Percentiles rank a stretch among this genome's conserved stretches.
Evolutionary conservation across 2,329 filamentous ascomycete species (phyloP).

Genomic region (Diaporthe capsici): DNA sequence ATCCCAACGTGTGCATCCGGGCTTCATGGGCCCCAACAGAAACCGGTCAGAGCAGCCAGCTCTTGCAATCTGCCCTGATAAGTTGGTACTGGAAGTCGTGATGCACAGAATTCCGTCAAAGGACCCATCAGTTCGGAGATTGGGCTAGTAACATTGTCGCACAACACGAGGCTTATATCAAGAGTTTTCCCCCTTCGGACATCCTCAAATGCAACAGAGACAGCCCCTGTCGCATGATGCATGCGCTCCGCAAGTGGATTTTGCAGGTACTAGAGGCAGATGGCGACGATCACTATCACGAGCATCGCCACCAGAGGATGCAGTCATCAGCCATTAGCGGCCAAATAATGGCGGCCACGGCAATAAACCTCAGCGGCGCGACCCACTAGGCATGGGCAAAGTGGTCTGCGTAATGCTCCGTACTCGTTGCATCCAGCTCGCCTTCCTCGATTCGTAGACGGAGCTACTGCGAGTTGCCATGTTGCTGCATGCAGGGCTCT

Average conservation of each 20-base stretch:
- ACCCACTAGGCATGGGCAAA: neutral
- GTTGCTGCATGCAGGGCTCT: neutral
- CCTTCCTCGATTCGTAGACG: neutral
- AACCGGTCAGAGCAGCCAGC: neutral
- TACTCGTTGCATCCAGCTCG: neutral
- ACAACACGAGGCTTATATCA: conserved; percentile 4
- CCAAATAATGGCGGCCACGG: neutral
- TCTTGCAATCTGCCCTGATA: neutral
- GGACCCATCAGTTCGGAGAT: neutral
- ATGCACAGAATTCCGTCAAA: neutral
- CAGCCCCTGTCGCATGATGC: neutral
- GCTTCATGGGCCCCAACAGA: neutral
- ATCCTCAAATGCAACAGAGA: neutral
- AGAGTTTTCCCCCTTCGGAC: neutral
- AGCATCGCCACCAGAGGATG: neutral
- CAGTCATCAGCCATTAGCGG: conserved; percentile 1
- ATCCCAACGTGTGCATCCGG: neutral
- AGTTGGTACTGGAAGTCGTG: too few relatives aligned
- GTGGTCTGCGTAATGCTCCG: neutral
- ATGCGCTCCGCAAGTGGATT: neutral
- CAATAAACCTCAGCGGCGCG: neutral
- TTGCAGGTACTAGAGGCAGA: neutral
- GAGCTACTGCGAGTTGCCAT: conserved; percentile 1
- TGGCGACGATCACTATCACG: neutral
- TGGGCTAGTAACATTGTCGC: neutral